Base-by-base conservation (phyloP, 1,139 yeast species). In the Candida sp. region DNA sequence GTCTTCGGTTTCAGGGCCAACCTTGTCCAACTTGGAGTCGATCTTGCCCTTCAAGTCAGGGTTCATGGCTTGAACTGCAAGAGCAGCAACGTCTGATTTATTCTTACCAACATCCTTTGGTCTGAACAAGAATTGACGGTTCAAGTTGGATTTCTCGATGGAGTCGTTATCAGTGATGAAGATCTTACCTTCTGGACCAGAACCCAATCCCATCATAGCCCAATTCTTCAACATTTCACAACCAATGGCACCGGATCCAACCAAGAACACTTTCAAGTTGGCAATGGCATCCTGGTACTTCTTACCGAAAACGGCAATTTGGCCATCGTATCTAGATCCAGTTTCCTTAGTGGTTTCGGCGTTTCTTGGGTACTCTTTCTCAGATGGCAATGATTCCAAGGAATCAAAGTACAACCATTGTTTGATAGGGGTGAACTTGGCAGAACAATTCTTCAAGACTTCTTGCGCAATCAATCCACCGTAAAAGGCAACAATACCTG, bases 241-340 rank as follows among this genome's bases (percentile, higher is more conserved):
- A 45, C 99, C 99, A 77, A 94, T 94, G 38, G 99, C 99, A 66
- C 99, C 99, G 2, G 98, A 85, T 47, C 99, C 99, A 41, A 94
- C 99, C 58, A 94, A 77, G 69, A 94, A 94, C 4, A 93, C 91
- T 65, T 83, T 88, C 58, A 90, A 75, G 68, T 93, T 90, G 43
- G 90, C 83, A 54, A 94, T 72, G 47, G 75, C 77, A 61, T 88
- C 84, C 64, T 90, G 94, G 73, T 83, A 91, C 41, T 83, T 83
- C 51, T 81, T 69, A 56, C 99, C 99, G 62, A 92, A 92, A 2
- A 94, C 97, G 4, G 98, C 98, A 63, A 92, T 88, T 73, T 92
- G 97, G 17, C 85, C 84, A 69, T 94, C 99, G 65, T 96, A 94
- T 66, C 99, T 85, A 5, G 96, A 78, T 39, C 87, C 85, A 47